Conservation (phyloP, 2,329 filamentous ascomycete species). For the Exutisphaerella laricina region DNA sequence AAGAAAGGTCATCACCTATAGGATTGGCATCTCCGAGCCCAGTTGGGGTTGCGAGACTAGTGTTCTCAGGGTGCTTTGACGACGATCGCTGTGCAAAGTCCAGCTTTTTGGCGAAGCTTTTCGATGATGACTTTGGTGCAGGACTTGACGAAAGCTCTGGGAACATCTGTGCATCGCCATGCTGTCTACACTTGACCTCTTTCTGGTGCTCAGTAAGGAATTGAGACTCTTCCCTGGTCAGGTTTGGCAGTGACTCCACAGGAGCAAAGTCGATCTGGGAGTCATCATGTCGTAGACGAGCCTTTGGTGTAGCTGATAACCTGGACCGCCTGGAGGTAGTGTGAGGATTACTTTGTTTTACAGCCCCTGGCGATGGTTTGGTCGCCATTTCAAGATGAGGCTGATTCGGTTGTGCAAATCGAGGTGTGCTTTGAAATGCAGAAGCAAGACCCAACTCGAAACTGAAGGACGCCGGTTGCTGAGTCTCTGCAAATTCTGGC, state of each 20-base stretch:
- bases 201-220: constrained; percentile 71
- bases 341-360: neutral
- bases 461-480: constrained; percentile 3
- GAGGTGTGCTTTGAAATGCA: constrained; percentile 1
- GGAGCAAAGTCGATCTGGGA: constrained; percentile 74
- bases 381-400: neutral
- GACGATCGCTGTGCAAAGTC: constrained; percentile 20
- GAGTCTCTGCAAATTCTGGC: constrained; percentile 26
- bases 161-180: constrained; percentile 59
- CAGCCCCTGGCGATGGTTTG: neutral
- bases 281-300: constrained; percentile 66
- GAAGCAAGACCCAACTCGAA: constrained; percentile 1
- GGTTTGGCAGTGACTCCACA: constrained; percentile 53
- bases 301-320: constrained; percentile 32
- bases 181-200: constrained; percentile 69
- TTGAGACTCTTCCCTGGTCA: constrained; percentile 57
- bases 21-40: constrained; percentile 33
- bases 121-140: constrained; percentile 21
- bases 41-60: constrained; percentile 38
- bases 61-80: neutral
- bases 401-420: neutral
- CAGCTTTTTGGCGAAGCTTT: constrained; percentile 25
- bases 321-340: neutral
- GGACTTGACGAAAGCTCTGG: constrained; percentile 59
- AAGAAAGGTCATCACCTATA: constrained; percentile 45